Conservation (phyloP, 768 basidiomycete genomes). For the Lactifluus volemus region DNA sequence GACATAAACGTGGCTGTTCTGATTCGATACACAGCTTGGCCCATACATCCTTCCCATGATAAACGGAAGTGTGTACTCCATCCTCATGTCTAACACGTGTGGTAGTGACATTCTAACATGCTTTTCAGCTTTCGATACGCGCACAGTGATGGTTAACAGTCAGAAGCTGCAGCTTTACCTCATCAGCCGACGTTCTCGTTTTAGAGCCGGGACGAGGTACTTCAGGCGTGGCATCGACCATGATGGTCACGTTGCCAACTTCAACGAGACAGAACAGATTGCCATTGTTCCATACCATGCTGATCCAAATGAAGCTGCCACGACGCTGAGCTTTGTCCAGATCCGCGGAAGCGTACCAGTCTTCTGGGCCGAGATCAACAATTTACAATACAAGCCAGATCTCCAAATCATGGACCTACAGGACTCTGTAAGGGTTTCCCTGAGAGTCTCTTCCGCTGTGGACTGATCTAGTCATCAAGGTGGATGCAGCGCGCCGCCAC, state of each 20-base stretch:
- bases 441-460: background rate
- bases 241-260: constrained; percentile 89
- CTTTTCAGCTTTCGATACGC: constrained; percentile 73
- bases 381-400: constrained; percentile 91
- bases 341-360: constrained; percentile 89
- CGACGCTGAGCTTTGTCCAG: constrained; percentile 82
- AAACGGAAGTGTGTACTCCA: constrained; percentile 74
- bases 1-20: constrained; percentile 1
- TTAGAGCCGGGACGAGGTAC: constrained; percentile 94
- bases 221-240: constrained; percentile 90
- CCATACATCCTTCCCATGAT: constrained; percentile 87
- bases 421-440: constrained; percentile 55
- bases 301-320: constrained; percentile 41
- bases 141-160: constrained; percentile 64
- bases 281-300: constrained; percentile 61
- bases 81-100: constrained; percentile 1
- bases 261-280: constrained; percentile 97
- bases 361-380: constrained; percentile 97
- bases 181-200: constrained; percentile 89
- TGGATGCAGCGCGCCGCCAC: constrained; percentile 63
- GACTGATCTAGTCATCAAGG: constrained; percentile 34
- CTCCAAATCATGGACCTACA: constrained; percentile 90
- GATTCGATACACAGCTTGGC: constrained; percentile 49
- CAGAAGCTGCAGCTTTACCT: constrained; percentile 76
- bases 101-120: background rate